Base-by-base conservation (phyloP, 352 stramenopile species). In the Lagenidium giganteum region DNA sequence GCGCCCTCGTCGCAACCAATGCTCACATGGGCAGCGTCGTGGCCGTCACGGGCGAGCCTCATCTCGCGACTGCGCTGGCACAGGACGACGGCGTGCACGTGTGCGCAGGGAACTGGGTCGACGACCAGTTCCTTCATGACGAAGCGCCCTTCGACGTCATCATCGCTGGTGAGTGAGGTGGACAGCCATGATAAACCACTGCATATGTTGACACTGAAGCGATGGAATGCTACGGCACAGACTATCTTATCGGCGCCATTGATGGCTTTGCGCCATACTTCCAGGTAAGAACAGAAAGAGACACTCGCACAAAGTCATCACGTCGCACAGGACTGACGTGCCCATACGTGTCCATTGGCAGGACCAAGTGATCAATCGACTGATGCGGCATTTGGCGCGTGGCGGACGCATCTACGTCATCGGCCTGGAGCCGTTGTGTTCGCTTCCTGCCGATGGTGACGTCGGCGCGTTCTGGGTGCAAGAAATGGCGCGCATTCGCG, bases 231-330 rank as follows among this genome's bases (percentile, higher is more conserved):
- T n/a, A n/a, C n/a, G n/a, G n/a, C n/a, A 11, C 29, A 76, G 90
- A 97, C 58, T 97, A 97, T 58, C 64, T 97, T 4, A 70, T 97
- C 20, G 90, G 90, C 35, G 87, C 90, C 9, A 91, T 97, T 42
- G 90, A 96, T 51, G 90, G 87, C 16, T 96, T 96, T 59, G 78
- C 71, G 25, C 87, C 90, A 0, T 97, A 95, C 57, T 90, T 80
- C 49, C 87, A 96, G 61, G 78, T 54, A 5, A 88, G 53, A 8
- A 49, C 7, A 83, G 80, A 30, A 69, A n/a, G n/a, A n/a, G n/a
- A n/a, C n/a, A n/a, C n/a, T n/a, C n/a, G n/a, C n/a, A n/a, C n/a
- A n/a, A n/a, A n/a, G n/a, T n/a, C n/a, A n/a, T n/a, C n/a, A n/a
- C n/a, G n/a, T n/a, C n/a, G n/a, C n/a, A n/a, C n/a, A n/a, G n/a